Conservation (phyloP, 2,329 filamentous ascomycete species). For the Diaporthe ilicicola region DNA sequence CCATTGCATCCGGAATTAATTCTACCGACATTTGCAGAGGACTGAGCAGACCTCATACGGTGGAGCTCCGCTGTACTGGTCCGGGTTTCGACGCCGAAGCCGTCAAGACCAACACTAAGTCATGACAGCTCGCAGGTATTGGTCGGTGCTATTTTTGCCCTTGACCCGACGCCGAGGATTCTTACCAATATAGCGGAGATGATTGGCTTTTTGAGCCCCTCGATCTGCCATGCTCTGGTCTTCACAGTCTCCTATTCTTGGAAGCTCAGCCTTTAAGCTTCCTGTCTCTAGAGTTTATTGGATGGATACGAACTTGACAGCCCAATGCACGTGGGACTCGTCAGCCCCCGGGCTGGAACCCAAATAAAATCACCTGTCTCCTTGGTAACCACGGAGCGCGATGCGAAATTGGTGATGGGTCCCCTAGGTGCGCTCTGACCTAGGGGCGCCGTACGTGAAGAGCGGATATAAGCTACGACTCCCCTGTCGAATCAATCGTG, state of each 20-base stretch:
- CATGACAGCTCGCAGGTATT: not conserved
- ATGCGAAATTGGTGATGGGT: constrained; percentile 17
- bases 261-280: constrained; percentile 6
- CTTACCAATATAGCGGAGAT: constrained; percentile 3
- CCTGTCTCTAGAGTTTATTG: constrained; percentile 3
- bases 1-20: not conserved
- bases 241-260: not conserved
- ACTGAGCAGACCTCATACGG: not conserved
- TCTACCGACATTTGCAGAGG: constrained; percentile 13
- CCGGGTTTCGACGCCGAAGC: not conserved
- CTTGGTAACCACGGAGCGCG: not conserved
- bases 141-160: not conserved
- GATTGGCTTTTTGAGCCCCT: not conserved
- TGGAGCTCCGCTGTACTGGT: not conserved
- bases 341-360: not conserved
- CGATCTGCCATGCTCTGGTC: not conserved
- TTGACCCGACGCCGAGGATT: not conserved
- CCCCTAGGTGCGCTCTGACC: not conserved
- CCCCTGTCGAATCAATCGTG: not conserved
- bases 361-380: not conserved
- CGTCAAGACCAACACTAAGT: not conserved
- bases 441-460: not conserved
- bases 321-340: not conserved
- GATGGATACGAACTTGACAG: constrained; percentile 8
- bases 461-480: not conserved